These are phyloP conservation scores for Aspergillus niger DNA, from an alignment of 2,329 filamentous ascomycete species.

Conservation along the genomic window DNA sequence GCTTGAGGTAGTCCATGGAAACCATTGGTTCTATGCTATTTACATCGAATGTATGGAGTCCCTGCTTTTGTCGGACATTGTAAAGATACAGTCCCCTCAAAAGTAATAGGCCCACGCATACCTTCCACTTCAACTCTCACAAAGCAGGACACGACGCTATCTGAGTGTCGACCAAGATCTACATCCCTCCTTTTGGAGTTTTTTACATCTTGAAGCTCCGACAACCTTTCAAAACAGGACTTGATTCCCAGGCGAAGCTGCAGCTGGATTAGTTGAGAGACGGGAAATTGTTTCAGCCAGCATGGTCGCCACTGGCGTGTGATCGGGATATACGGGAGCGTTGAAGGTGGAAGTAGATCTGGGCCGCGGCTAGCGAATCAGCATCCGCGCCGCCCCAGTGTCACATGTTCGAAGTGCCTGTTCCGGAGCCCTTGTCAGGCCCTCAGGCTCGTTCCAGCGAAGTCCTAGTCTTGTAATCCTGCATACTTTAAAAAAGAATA, in stretches of 20 bases:
- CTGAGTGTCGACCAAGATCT: neutral
- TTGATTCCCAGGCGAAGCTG: neutral
- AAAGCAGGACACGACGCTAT: neutral
- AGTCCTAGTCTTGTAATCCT: neutral
- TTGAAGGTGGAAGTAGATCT: neutral
- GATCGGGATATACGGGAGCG: neutral
- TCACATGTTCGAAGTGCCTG: slow-evolving; percentile 20
- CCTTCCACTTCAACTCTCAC: neutral
- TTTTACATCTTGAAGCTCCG: neutral
- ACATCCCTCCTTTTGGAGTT: neutral
- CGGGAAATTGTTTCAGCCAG: neutral
- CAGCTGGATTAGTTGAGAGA: neutral
- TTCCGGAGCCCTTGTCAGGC: slow-evolving; percentile 14
- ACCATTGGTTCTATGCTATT: neutral
- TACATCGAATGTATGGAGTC: neutral
- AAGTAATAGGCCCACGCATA: neutral
- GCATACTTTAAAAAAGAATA: neutral
- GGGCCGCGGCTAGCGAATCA: slow-evolving; percentile 21
- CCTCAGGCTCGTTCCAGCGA: neutral
- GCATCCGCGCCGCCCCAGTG: slow-evolving; percentile 8
- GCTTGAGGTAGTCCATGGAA: slow-evolving; percentile 31
- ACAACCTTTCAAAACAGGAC: neutral
- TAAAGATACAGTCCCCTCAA: neutral
- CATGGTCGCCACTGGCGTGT: neutral
- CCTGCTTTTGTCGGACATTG: neutral